Base-by-base conservation (phyloP, 148 eudicot genomes). In the Cornus florida region DNA sequence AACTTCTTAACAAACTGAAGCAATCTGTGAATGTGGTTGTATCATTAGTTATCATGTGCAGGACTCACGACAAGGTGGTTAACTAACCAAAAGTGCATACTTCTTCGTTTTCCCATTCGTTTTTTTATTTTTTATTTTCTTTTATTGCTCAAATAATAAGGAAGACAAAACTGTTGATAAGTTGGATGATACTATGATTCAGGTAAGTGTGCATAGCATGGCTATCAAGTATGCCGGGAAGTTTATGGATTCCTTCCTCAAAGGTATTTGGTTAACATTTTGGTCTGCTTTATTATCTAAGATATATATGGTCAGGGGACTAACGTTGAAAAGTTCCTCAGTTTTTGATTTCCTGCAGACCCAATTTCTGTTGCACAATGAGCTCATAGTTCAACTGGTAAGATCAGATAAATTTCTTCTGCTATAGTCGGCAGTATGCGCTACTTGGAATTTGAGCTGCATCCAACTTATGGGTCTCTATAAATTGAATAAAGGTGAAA, bases 141-240 rank as follows among this genome's bases (percentile, higher is more conserved):
- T 43, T 16, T 48, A 7, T n/a, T n/a, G 33, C 70, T 67, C 8
- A 77, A 69, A 28, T 77, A 43, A 53, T 17, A 53, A 33, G 22
- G 17, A 32, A 31, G 56, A 50, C 46, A 10, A 50, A 77, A 69
- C 2, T 77, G 4, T 48, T 56, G 67, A 1, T 57, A 19, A 43
- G 10, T 2, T 43, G 48, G 12, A 53, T 53, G 59, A 12, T 53
- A 53, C 17, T 31, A 73, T 72, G 67, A 39, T 73, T 43, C 79
- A 90, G 93, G 83, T 86, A 14, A 81, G 67, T 71, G 80, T 90
- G 76, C 93, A 72, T 67, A 82, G 87, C 38, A 81, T 90, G 88
- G 88, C 89, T 73, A 86, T 90, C 75, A 90, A 90, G 87, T 85
- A 88, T 78, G 93, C 89, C 72, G 91, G 93, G 79, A 90, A 86